Evolutionary conservation across 169 alveolate genomes (phyloP).

Genomic region (Amoebophrya sp.): DNA sequence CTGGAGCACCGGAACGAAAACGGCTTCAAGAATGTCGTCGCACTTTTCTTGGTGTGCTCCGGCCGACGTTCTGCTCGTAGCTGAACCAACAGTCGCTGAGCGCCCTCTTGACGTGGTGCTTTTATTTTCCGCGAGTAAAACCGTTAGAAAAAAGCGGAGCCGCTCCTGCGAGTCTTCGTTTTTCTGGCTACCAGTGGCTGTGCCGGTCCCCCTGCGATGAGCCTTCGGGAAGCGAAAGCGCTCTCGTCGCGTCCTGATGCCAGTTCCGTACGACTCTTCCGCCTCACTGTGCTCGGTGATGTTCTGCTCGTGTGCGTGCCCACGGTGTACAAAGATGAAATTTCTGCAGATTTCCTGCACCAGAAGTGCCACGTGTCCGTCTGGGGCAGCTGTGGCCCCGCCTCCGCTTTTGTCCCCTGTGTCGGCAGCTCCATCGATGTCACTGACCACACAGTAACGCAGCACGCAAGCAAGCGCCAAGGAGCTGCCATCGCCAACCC

Average conservation of each 20-base stretch:
- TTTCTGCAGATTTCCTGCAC: not conserved
- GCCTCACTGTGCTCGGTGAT: not conserved
- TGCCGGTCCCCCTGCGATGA: not conserved
- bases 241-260: not conserved
- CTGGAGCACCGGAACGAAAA: not conserved
- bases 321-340: not conserved
- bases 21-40: not conserved
- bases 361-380: not conserved
- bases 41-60: not conserved
- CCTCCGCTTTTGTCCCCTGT: not conserved
- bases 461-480: not conserved
- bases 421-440: not conserved
- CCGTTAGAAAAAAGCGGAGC: not conserved
- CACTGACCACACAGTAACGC: not conserved
- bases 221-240: not conserved
- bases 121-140: not conserved
- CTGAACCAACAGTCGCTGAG: not conserved
- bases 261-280: not conserved
- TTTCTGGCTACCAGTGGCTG: not conserved
- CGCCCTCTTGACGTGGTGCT: not conserved
- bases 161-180: not conserved
- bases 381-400: not conserved
- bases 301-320: not conserved
- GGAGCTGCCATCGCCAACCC: not conserved
- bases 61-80: not conserved